Conservation (phyloP, 331 rosid genomes). For the Spiraea crenata region DNA sequence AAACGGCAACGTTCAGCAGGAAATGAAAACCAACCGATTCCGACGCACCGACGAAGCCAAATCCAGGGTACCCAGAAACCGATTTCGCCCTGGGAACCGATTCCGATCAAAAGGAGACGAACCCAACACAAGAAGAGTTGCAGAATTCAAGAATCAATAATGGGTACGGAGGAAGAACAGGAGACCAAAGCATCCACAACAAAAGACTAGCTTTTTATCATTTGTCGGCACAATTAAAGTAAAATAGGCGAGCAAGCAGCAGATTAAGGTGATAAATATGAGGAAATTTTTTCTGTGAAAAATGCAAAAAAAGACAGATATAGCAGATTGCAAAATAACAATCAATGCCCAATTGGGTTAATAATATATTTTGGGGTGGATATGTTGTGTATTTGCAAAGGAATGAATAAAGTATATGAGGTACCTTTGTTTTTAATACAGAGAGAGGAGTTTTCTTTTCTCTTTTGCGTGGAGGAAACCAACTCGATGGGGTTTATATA, state of each 20-base stretch:
- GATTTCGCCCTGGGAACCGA: conserved; percentile 29
- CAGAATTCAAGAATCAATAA: conserved; percentile 28
- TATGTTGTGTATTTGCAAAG: neutral
- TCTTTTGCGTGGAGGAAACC: conserved; percentile 51
- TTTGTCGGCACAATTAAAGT: conserved; percentile 33
- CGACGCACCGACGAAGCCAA: conserved; percentile 10
- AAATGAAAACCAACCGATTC: conserved; percentile 23
- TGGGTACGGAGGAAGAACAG: conserved; percentile 9
- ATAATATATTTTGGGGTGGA: conserved; percentile 1
- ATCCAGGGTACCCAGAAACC: conserved; percentile 29
- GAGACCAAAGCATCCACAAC: conserved; percentile 20
- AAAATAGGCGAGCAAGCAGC: conserved; percentile 18
- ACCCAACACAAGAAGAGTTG: conserved; percentile 24
- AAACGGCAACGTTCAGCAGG: conserved; percentile 10
- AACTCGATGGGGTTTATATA: conserved; percentile 26
- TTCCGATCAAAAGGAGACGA: conserved; percentile 32
- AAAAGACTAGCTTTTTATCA: conserved; percentile 3
- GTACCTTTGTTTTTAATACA: conserved; percentile 29
- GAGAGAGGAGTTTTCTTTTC: neutral
- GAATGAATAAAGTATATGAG: conserved; percentile 28
- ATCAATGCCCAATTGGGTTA: conserved; percentile 13
- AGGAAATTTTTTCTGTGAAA: neutral
- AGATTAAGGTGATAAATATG: conserved; percentile 11
- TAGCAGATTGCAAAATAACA: conserved; percentile 17
- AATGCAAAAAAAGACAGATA: neutral